These are phyloP conservation scores for Lolium multiflorum DNA, from an alignment of 176 grass and related monocot species.

Conservation along the genomic window DNA sequence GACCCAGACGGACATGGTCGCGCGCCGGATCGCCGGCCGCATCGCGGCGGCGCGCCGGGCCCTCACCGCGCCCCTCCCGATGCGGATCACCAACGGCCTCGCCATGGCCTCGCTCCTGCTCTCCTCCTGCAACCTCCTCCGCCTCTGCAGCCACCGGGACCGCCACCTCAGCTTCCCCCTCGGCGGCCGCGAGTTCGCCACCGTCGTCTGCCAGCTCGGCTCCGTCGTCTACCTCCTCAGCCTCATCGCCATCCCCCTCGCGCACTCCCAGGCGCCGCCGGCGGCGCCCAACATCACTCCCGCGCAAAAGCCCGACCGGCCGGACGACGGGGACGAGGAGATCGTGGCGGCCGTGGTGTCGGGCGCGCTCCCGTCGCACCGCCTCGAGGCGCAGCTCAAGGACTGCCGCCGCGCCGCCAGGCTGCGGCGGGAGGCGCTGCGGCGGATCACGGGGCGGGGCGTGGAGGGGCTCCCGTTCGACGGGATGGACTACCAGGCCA, in stretches of 20 bases:
- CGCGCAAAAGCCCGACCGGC: constrained; percentile 17
- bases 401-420: constrained; percentile 59
- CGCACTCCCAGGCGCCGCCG: background rate
- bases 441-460: constrained; percentile 55
- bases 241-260: constrained; percentile 46
- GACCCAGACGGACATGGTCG: constrained; percentile 32
- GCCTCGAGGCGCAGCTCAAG: constrained; percentile 55
- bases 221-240: constrained; percentile 61
- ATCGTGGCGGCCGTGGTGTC: constrained; percentile 57
- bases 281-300: too few relatives aligned
- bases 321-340: constrained; percentile 61
- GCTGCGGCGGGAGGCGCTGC: constrained; percentile 69
- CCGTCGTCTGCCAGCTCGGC: constrained; percentile 59
- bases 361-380: constrained; percentile 54
- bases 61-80: constrained; percentile 32
- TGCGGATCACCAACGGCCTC: constrained; percentile 50
- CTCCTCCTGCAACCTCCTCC: constrained; percentile 62
- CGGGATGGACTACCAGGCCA: constrained; percentile 66
- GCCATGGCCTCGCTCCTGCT: constrained; percentile 52
- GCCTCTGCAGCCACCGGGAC: constrained; percentile 60
- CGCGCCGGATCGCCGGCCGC: constrained; percentile 39
- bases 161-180: constrained; percentile 45
- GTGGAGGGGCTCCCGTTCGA: constrained; percentile 73
- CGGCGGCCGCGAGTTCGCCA: constrained; percentile 54
- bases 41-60: constrained; percentile 40